Conservation (phyloP, 2,329 filamentous ascomycete genomes). For the Bimuria novae-zelandiae region DNA sequence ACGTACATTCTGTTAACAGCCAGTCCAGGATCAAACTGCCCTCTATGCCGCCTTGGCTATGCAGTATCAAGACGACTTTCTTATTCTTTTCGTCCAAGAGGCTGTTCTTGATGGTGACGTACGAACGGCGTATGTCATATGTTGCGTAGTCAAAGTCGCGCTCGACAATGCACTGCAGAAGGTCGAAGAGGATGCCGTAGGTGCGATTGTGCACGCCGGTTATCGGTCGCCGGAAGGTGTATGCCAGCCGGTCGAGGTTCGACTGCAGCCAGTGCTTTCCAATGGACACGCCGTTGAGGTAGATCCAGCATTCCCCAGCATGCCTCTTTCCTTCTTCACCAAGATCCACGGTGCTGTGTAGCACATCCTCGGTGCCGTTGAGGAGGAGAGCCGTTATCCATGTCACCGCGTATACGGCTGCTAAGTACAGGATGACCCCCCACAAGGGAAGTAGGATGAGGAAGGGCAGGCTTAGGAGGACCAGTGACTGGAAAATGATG, state of each 20-base stretch:
- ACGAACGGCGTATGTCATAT: constrained; percentile 59
- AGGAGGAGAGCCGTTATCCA: constrained; percentile 35
- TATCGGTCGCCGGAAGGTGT: constrained; percentile 73
- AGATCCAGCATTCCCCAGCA: constrained; percentile 75
- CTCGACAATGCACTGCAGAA: constrained; percentile 78
- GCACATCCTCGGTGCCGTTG: constrained; percentile 38
- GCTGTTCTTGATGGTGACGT: constrained; percentile 66
- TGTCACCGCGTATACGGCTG: constrained; percentile 33
- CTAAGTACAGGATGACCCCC: constrained; percentile 35
- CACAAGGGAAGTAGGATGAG: constrained; percentile 52
- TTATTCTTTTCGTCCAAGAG: constrained; percentile 65
- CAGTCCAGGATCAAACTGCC: constrained; percentile 75
- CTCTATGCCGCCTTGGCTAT: constrained; percentile 79
- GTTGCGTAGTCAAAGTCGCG: constrained; percentile 76
- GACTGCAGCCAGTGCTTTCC: constrained; percentile 51
- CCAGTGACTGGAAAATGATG: constrained; percentile 62
- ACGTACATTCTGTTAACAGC: constrained; percentile 72
- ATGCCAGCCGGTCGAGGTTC: constrained; percentile 71
- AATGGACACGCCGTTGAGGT: constrained; percentile 72
- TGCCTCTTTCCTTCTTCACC: constrained; percentile 32
- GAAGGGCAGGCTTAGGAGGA: constrained; percentile 63
- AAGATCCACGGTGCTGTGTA: constrained; percentile 63
- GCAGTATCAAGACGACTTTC: constrained; percentile 74
- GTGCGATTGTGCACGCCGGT: constrained; percentile 78
- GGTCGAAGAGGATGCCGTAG: constrained; percentile 72